Base-by-base conservation (phyloP, 805 yeast species). In the Komagataella pseudopastoris region DNA sequence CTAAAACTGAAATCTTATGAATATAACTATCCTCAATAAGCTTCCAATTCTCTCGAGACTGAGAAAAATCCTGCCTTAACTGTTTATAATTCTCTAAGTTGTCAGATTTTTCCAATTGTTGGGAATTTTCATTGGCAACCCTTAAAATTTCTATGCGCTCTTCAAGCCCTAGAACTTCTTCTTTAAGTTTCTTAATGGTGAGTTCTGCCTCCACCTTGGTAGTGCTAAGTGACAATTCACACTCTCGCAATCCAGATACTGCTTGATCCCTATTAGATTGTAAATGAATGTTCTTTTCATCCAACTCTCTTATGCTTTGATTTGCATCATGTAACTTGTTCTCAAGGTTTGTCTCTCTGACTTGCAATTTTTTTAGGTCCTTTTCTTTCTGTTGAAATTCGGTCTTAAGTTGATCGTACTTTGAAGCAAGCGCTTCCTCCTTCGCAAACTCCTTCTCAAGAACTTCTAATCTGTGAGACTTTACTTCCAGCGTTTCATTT, bases 41-140 rank as follows among this genome's bases (percentile, higher is more conserved):
- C 52, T 84, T 82, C 95, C 96, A 88, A 62, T 84, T 87, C 55
- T 83, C 88, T 52, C 83, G 83, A 0, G 91, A 85, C 14, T 81
- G 75, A 6, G 85, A 76, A 56, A 86, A 83, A 62, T 89, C 93
- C 2, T 77, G 69, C 59, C 85, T 89, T 18, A 87, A 60, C 14
- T 74, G 67, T 47, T 75, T 78, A 56, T 82, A 80, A 45, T 77
- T 74, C 39, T 60, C 45, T 58, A 61, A 23, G 4, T 57, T 57
- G 55, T 71, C 71, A 49, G 70, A 61, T 20, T 59, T 61, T 5
- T 70, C 71, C 3, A 75, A 55, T 51, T 78, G 80, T n/a, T 61
- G 10, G 39, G 39, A 30, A 10, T 30, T 50, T 61, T 65, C 18
- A 51, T 46, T 39, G 57, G 60, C 30, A 65, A 50, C 0, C 59